Evolutionary conservation across 306 rosid species (phyloP), one percentile per base, ranked within the genome.

Genomic region (Geum urbanum): DNA sequence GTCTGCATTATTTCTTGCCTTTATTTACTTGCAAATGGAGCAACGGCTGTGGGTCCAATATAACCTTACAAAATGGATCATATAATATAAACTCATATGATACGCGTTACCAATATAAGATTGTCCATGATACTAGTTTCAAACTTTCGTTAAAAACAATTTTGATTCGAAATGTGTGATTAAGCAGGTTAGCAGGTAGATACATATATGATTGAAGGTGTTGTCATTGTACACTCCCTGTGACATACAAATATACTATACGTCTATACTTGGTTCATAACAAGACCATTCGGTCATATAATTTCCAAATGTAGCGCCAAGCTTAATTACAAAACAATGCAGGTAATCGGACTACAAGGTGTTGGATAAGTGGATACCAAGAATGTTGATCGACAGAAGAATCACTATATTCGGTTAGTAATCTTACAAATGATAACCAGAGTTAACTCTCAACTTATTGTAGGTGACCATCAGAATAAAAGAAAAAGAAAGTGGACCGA

Each of bases 1-100:
- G 66, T 35, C 66, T 7, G 66, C 27, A 11, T 40, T 16, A 9
- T 18, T n/a, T 60, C 46, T 8, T 3, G 46, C 15, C 64, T 35
- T 35, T 3, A 9, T 35, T 32, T 59, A 8, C 64, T 32, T 59
- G 39, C 11, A 59, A 35, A 14, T 13, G 5, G 9, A 1, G 63
- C 63, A 58, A 35, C 45, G 2, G 64, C 64, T 58, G 63, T 58
- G 44, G 63, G 63, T 22, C 40, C 61, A 53, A 19, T 18, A 32
- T 18, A 7, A 18, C 11, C 15, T 55, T 20, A 2, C 35, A 54
- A 54, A 32, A 32, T 32, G 37, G 37, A 2, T 54, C 12, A 7
- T 9, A 20, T 20, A 15, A 9, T 55, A 54, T 54, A 46, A 9
- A 48, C 20, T 12, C 63, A 24, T 59, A 59, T 15, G 20, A 9